Evolutionary conservation across 2,329 filamentous ascomycete genomes (phyloP).

Genomic region (Apiospora rasikravindrae): DNA sequence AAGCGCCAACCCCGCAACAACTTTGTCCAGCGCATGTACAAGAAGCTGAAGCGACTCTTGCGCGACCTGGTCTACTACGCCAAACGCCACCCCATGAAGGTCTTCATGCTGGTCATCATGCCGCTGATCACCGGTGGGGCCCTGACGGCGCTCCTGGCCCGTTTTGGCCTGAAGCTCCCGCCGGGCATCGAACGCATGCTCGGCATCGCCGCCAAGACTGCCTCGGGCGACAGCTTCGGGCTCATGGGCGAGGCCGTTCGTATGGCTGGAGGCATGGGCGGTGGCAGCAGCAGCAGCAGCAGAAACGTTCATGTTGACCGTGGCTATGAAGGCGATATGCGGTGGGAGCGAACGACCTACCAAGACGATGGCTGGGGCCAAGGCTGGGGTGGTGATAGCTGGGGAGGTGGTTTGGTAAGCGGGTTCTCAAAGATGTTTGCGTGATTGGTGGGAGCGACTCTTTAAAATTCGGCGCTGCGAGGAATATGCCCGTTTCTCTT

Average conservation of each 20-base stretch:
- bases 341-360: slow-evolving; percentile 45
- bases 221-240: slow-evolving; percentile 52
- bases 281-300: slow-evolving; percentile 30
- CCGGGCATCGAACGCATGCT: slow-evolving; percentile 64
- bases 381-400: slow-evolving; percentile 29
- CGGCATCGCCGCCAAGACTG: slow-evolving; percentile 56
- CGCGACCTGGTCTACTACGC: slow-evolving; percentile 83
- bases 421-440: slow-evolving; percentile 25
- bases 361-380: slow-evolving; percentile 39
- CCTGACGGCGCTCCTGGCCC: slow-evolving; percentile 75
- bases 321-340: slow-evolving; percentile 38
- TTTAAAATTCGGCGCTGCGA: not conserved
- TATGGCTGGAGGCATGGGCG: slow-evolving; percentile 50
- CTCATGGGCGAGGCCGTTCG: slow-evolving; percentile 60
- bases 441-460: not conserved
- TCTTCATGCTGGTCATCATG: slow-evolving; percentile 86
- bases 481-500: not conserved
- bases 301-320: slow-evolving; percentile 41
- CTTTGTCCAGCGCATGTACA: slow-evolving; percentile 76
- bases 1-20: slow-evolving; percentile 81
- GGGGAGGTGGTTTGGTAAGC: slow-evolving; percentile 33
- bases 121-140: slow-evolving; percentile 86
- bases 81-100: slow-evolving; percentile 82
- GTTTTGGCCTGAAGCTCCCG: slow-evolving; percentile 81
- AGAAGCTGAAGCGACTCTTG: slow-evolving; percentile 78